Conservation (phyloP, 1,284 basidiomycete species). For the Meripilus lineatus region DNA sequence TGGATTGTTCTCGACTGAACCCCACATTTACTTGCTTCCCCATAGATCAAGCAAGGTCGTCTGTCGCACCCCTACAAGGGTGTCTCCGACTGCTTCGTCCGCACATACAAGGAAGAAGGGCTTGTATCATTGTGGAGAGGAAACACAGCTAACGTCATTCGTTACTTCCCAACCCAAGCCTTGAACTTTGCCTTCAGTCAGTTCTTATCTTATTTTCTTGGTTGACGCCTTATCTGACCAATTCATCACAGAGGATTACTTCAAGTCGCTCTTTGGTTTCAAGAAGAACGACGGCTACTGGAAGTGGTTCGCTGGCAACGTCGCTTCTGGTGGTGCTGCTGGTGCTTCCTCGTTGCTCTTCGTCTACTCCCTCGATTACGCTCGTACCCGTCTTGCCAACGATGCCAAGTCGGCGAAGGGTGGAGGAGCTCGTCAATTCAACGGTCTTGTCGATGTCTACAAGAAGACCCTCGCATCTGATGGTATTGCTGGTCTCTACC, state of each 20-base stretch:
- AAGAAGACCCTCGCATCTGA: slow-evolving; percentile 88
- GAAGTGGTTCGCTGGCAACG: slow-evolving; percentile 88
- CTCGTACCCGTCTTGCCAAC: slow-evolving; percentile 96
- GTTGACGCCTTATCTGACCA: slow-evolving; percentile 21
- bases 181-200: slow-evolving; percentile 93
- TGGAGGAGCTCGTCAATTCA: slow-evolving; percentile 93
- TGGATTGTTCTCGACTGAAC: slow-evolving; percentile 9
- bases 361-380: slow-evolving; percentile 97
- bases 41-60: slow-evolving; percentile 94
- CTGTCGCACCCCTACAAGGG: slow-evolving; percentile 92
- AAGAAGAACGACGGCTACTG: slow-evolving; percentile 87
- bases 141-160: slow-evolving; percentile 97
- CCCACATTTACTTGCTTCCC: slow-evolving; percentile 24
- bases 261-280: slow-evolving; percentile 92
- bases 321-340: slow-evolving; percentile 96
- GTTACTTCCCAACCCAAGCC: slow-evolving; percentile 96
- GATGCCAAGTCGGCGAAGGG: slow-evolving; percentile 91
- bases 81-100: slow-evolving; percentile 81
- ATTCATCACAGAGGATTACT: slow-evolving; percentile 78
- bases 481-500: slow-evolving; percentile 89
- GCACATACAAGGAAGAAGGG: slow-evolving; percentile 91
- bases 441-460: slow-evolving; percentile 93
- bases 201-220: slow-evolving; percentile 25
- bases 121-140: slow-evolving; percentile 90
- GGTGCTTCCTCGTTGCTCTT: slow-evolving; percentile 95